Evolutionary conservation across 805 yeast species (phyloP).

Genomic region (Starmerella asiatica): DNA sequence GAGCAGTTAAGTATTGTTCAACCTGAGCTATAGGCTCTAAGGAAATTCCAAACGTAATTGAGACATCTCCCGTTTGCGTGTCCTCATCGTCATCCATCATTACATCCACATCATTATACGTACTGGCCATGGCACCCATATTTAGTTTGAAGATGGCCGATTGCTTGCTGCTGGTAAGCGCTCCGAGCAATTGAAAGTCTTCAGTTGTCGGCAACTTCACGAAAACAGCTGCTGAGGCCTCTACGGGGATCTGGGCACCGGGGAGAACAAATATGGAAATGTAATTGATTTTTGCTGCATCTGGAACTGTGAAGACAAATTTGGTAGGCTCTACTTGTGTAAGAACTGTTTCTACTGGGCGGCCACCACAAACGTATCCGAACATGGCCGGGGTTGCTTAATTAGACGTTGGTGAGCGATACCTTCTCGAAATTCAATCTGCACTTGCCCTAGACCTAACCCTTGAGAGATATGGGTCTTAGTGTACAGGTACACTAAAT

Average conservation of each 20-base stretch:
- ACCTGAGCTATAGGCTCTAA: conserved; percentile 69
- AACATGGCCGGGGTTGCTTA: conserved; percentile 35
- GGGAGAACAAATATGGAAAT: conserved; percentile 78
- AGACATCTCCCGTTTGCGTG: conserved; percentile 27
- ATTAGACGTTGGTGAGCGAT: too few species aligned
- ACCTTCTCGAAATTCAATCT: too few species aligned
- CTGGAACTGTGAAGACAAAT: conserved; percentile 48
- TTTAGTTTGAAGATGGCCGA: conserved; percentile 83
- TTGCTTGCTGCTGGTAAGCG: conserved; percentile 45
- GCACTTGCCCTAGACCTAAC: not conserved
- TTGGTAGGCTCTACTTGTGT: conserved; percentile 56
- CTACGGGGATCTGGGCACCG: conserved; percentile 52
- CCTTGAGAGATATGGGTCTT: too few species aligned
- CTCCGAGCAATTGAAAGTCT: conserved; percentile 29
- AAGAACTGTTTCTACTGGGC: conserved; percentile 37
- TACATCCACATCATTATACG: conserved; percentile 35
- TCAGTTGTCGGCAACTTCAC: conserved; percentile 57
- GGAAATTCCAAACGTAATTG: conserved; percentile 65
- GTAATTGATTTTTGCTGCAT: conserved; percentile 58
- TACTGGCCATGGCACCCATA: conserved; percentile 24
- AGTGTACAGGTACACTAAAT: too few species aligned
- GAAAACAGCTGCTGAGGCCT: conserved; percentile 70
- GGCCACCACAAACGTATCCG: conserved; percentile 64
- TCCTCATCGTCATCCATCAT: conserved; percentile 39
- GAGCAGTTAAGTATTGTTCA: conserved; percentile 35